Conservation (phyloP, 169 alveolate genomes). For the Plasmodium ovale region DNA sequence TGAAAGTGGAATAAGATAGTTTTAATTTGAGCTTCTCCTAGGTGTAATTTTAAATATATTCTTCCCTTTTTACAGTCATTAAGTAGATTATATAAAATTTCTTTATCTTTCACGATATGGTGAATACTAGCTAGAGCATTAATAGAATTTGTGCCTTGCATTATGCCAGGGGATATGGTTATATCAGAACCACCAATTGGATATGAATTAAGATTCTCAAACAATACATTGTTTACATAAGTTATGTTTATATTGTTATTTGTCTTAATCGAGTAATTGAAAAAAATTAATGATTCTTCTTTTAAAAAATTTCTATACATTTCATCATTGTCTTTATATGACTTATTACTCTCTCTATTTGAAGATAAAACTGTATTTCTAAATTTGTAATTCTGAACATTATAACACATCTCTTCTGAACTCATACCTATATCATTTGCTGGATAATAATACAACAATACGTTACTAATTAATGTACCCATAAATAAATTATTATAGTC, state of each 20-base stretch:
- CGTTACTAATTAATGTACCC: conserved; percentile 59
- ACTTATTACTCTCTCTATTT: background rate
- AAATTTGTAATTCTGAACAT: background rate
- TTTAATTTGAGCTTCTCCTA: conserved; percentile 20
- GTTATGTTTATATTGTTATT: conserved; percentile 23
- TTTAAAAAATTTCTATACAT: conserved; percentile 10
- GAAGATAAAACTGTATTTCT: background rate
- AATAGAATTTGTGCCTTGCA: conserved; percentile 61
- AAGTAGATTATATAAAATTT: background rate
- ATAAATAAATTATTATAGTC: conserved; percentile 64
- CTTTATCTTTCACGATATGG: conserved; percentile 8
- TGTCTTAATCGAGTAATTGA: conserved; percentile 48
- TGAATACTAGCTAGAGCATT: conserved; percentile 45
- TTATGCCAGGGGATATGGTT: conserved; percentile 67
- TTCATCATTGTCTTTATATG: background rate
- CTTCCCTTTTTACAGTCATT: conserved; percentile 60
- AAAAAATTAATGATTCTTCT: conserved; percentile 65
- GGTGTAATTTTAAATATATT: conserved; percentile 51
- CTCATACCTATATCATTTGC: conserved; percentile 43
- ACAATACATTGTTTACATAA: conserved; percentile 34
- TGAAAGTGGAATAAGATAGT: conserved; percentile 48
- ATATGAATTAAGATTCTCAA: conserved; percentile 19
- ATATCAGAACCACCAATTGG: conserved; percentile 72
- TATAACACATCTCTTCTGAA: conserved; percentile 24
- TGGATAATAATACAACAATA: conserved; percentile 51